Percentiles rank a stretch among this genome's conserved stretches.
phyloP scores from a whole-genome alignment of 345 rosid genomes.

The Cardamine resedifolia region DNA sequence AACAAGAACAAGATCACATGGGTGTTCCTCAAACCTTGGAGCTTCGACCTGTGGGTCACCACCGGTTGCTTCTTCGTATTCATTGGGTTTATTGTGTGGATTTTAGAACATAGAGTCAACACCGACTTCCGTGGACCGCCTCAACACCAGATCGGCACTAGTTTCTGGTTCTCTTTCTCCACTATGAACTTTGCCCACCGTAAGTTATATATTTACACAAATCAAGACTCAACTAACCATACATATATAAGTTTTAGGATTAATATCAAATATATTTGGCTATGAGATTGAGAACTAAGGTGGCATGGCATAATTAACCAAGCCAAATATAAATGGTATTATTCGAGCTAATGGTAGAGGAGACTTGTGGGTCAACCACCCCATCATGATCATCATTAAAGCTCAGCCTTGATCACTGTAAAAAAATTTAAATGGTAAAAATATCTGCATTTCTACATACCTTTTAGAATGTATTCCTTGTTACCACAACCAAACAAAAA shows the following conservation, averaged over 20 bases:
- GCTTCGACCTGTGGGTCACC: constrained; percentile 63
- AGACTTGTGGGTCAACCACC: not conserved
- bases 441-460: not conserved
- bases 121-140: constrained; percentile 56
- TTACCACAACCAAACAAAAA: not conserved
- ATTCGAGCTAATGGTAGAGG: not conserved
- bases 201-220: constrained; percentile 16
- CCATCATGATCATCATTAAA: not conserved
- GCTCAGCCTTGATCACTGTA: not conserved
- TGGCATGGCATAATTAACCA: not conserved
- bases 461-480: not conserved
- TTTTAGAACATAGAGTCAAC: constrained; percentile 68
- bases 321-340: no score
- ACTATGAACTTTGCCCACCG: constrained; percentile 37
- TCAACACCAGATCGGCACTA: constrained; percentile 37
- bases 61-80: constrained; percentile 48
- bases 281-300: not conserved
- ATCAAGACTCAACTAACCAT: not conserved
- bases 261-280: not conserved
- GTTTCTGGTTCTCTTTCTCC: constrained; percentile 40
- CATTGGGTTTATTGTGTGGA: constrained; percentile 66
- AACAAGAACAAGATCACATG: constrained; percentile 48
- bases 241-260: not conserved
- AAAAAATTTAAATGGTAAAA: not conserved
- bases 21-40: constrained; percentile 67